Evolutionary conservation across 495 filamentous ascomycete species (phyloP).

Genomic region (Daldinia bambusicola): DNA sequence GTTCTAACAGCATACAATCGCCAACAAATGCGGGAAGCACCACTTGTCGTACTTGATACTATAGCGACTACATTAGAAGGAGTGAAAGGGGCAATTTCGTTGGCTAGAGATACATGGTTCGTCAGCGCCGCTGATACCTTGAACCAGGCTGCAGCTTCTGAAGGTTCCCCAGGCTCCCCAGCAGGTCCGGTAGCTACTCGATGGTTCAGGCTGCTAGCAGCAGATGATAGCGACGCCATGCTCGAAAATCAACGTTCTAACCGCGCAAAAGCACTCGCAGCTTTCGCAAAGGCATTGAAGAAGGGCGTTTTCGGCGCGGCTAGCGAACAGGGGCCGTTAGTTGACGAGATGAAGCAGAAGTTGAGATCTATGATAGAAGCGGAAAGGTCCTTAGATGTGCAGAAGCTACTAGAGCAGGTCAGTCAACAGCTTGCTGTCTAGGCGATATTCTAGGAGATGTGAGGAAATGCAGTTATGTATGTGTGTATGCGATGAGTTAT

Average conservation of each 20-base stretch:
- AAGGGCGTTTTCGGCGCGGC: conserved; percentile 43
- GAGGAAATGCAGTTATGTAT: background rate
- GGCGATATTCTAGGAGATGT: background rate
- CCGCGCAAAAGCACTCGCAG: conserved; percentile 51
- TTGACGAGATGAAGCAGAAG: conserved; percentile 33
- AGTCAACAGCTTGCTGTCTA: conserved; percentile 27
- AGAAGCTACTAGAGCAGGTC: conserved; percentile 46
- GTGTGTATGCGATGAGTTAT: background rate
- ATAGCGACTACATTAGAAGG: conserved; percentile 43
- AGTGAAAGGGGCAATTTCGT: conserved; percentile 37
- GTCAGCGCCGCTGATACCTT: conserved; percentile 29
- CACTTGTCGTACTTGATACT: conserved; percentile 47
- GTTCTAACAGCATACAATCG: conserved; percentile 56
- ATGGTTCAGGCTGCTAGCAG: conserved; percentile 54
- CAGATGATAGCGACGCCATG: conserved; percentile 48
- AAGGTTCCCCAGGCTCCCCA: conserved; percentile 2
- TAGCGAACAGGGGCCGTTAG: conserved; percentile 24
- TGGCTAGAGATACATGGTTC: conserved; percentile 44
- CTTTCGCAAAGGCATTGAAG: conserved; percentile 48
- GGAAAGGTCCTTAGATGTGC: conserved; percentile 59
- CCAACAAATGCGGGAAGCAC: conserved; percentile 46
- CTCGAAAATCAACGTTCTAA: conserved; percentile 54
- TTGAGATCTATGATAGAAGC: conserved; percentile 45
- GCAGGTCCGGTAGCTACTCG: conserved; percentile 41
- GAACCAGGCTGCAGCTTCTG: conserved; percentile 28